phyloP scores from a whole-genome alignment of 192 early-diverging fungal genomes.

The Entrophospora sp. region DNA sequence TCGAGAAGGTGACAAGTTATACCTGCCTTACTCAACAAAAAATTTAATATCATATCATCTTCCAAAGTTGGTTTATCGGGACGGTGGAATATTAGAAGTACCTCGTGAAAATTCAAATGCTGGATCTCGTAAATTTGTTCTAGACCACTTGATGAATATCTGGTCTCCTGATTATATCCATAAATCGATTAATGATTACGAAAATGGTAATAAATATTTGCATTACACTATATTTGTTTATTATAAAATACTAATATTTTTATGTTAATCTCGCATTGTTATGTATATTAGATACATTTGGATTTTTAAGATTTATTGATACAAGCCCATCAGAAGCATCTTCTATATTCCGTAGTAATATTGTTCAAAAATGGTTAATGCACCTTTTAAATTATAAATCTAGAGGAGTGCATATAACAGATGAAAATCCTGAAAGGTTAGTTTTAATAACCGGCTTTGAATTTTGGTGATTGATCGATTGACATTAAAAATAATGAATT shows the following conservation, averaged over 20 bases:
- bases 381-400: too few species aligned
- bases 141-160: slow-evolving; percentile 45
- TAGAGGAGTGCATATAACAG: too few species aligned
- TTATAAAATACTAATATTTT: not conserved
- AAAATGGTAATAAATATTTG: slow-evolving; percentile 24
- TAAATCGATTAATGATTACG: slow-evolving; percentile 30
- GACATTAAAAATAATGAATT: too few species aligned
- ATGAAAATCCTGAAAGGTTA: too few species aligned
- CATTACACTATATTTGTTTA: not conserved
- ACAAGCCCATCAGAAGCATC: slow-evolving; percentile 36
- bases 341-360: slow-evolving; percentile 28
- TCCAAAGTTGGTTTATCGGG: slow-evolving; percentile 59
- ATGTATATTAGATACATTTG: slow-evolving; percentile 42
- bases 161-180: slow-evolving; percentile 48
- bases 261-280: too few species aligned
- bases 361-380: slow-evolving; percentile 33
- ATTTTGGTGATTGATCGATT: too few species aligned
- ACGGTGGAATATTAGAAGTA: slow-evolving; percentile 42
- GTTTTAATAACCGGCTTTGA: too few species aligned
- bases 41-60: slow-evolving; percentile 55
- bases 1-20: slow-evolving; percentile 50
- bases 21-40: slow-evolving; percentile 51
- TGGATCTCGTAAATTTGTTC: slow-evolving; percentile 34
- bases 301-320: slow-evolving; percentile 48
- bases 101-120: slow-evolving; percentile 32